These are phyloP conservation scores for Rhododendron griersonianum DNA, from an alignment of 148 eudicot species.

Conservation along the genomic window DNA sequence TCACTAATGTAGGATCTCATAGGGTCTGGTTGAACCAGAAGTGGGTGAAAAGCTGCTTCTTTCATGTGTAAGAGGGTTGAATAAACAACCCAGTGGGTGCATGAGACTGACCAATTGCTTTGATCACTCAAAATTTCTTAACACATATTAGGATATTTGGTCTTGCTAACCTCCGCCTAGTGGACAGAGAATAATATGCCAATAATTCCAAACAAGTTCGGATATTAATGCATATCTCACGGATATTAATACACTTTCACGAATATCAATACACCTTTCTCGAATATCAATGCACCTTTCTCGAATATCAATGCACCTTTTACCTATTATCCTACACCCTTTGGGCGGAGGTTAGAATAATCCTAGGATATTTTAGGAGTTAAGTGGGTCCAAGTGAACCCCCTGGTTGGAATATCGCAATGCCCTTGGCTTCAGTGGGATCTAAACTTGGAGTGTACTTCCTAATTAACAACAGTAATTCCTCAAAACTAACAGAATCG, in stretches of 20 bases:
- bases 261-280: too few species aligned
- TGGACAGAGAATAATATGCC: too few species aligned
- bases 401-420: not conserved
- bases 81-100: not conserved
- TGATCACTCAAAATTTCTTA: not conserved
- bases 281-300: too few species aligned
- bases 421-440: not conserved
- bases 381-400: not conserved
- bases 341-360: too few species aligned
- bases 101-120: not conserved
- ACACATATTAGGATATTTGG: too few species aligned
- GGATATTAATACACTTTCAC: too few species aligned
- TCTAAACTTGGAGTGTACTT: not conserved
- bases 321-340: too few species aligned
- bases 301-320: too few species aligned
- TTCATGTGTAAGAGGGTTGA: not conserved
- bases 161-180: too few species aligned
- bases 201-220: too few species aligned
- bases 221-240: too few species aligned
- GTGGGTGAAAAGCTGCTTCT: not conserved
- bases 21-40: not conserved
- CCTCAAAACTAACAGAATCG: not conserved
- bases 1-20: not conserved
- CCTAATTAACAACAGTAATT: not conserved
- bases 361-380: too few species aligned